These are phyloP conservation scores for Pseudogymnoascus sp. DNA, from an alignment of 2,329 filamentous ascomycete species.

Conservation along the genomic window DNA sequence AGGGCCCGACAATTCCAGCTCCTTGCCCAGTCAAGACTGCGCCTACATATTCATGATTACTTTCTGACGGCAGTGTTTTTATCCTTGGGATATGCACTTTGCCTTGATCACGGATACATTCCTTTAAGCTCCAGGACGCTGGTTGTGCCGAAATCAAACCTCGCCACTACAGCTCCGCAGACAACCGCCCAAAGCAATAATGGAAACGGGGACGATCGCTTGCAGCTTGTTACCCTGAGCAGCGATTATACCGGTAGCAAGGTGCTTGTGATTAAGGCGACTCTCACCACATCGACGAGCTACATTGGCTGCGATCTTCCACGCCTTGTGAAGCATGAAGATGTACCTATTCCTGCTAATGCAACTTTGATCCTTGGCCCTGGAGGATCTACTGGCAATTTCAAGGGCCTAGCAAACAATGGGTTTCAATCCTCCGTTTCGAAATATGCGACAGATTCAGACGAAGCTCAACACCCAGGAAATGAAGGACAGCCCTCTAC, in stretches of 20 bases:
- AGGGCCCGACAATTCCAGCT: slow-evolving; percentile 9
- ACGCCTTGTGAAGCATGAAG: neutral
- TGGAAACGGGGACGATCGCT: neutral
- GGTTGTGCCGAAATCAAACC: slow-evolving; percentile 17
- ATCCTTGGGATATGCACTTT: slow-evolving; percentile 27
- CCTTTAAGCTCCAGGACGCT: slow-evolving; percentile 30
- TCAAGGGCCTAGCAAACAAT: neutral
- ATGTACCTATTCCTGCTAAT: neutral
- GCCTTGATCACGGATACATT: slow-evolving; percentile 26
- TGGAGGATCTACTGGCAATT: slow-evolving; percentile 11
- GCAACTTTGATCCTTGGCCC: slow-evolving; percentile 27
- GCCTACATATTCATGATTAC: slow-evolving; percentile 23
- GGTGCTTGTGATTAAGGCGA: slow-evolving; percentile 11
- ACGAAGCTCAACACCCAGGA: neutral
- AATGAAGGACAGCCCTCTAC: neutral
- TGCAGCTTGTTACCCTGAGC: slow-evolving; percentile 6
- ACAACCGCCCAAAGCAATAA: neutral
- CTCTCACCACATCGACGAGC: neutral
- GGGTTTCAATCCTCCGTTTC: neutral
- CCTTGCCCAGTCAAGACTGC: neutral
- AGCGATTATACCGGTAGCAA: slow-evolving; percentile 3
- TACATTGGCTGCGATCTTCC: neutral
- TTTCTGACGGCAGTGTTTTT: slow-evolving; percentile 30
- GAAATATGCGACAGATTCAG: neutral
- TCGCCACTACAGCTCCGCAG: neutral